Percentiles rank a stretch among this genome's conserved stretches.
Evolutionary conservation across 192 early-diverging fungal species (phyloP).

Genomic region (Spizellomyces sp.): DNA sequence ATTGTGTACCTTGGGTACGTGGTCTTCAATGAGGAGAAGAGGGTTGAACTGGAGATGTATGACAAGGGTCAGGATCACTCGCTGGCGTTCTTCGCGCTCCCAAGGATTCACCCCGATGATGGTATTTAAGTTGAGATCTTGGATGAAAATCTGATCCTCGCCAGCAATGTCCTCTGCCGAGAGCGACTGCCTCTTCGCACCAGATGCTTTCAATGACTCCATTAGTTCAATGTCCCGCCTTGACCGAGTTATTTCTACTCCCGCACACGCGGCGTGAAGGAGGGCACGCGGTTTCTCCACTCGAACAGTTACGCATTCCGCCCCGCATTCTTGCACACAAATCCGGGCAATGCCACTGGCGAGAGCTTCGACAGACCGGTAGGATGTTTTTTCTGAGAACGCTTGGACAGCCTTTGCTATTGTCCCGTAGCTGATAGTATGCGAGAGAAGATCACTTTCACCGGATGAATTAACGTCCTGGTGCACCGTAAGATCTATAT

Average conservation of each 20-base stretch:
- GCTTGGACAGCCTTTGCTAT: slow-evolving; percentile 75
- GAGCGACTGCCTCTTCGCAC: background rate
- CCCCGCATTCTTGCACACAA: slow-evolving; percentile 78
- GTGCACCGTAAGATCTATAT: slow-evolving; percentile 74
- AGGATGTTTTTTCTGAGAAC: slow-evolving; percentile 72
- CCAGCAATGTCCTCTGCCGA: slow-evolving; percentile 34
- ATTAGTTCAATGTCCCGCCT: slow-evolving; percentile 54
- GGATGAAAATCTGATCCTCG: slow-evolving; percentile 84
- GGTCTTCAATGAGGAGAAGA: slow-evolving; percentile 48
- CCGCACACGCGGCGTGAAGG: slow-evolving; percentile 86
- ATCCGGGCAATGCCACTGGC: slow-evolving; percentile 80
- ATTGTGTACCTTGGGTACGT: slow-evolving; percentile 77
- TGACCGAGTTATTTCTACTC: slow-evolving; percentile 84
- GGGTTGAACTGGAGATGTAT: slow-evolving; percentile 69
- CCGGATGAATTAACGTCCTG: slow-evolving; percentile 77
- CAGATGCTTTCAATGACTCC: slow-evolving; percentile 11
- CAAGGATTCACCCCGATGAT: slow-evolving; percentile 96
- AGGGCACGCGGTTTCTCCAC: slow-evolving; percentile 86
- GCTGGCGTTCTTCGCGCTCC: slow-evolving; percentile 94
- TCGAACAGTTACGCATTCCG: slow-evolving; percentile 70
- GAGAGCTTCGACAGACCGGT: slow-evolving; percentile 89
- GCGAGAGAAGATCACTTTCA: slow-evolving; percentile 74
- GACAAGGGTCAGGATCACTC: slow-evolving; percentile 71
- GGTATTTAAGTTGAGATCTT: slow-evolving; percentile 73
- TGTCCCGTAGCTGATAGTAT: slow-evolving; percentile 82